These are phyloP conservation scores for Sisymbrium irio DNA, from an alignment of 345 rosid species.

Conservation along the genomic window DNA sequence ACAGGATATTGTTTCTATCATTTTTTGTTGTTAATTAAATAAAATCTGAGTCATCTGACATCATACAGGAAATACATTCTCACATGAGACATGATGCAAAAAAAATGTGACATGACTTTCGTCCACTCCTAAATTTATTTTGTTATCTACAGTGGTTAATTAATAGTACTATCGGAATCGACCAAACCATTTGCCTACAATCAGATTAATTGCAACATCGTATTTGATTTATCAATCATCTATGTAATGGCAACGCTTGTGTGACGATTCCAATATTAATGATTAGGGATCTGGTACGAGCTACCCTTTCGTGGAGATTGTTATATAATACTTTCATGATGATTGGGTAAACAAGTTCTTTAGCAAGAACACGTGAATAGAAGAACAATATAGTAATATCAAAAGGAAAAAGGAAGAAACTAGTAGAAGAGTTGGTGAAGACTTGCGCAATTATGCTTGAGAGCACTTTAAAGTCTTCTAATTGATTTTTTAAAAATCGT, in stretches of 20 bases:
- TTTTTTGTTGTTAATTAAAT: not conserved
- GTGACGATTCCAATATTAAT: not conserved
- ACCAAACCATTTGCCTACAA: not conserved
- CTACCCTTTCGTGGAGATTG: not conserved
- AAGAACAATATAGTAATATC: slow-evolving; percentile 12
- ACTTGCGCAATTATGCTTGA: not conserved
- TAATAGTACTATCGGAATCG: not conserved
- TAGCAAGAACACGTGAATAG: not conserved
- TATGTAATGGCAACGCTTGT: not conserved
- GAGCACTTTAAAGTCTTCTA: not conserved
- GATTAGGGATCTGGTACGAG: not conserved
- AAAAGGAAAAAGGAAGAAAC: not conserved
- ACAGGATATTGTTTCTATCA: not conserved
- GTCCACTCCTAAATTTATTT: not conserved
- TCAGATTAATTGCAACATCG: not conserved
- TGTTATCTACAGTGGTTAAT: not conserved
- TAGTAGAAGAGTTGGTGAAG: slow-evolving; percentile 21
- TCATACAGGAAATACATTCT: not conserved
- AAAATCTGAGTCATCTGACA: not conserved
- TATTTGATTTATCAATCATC: not conserved
- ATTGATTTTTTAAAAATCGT: not conserved
- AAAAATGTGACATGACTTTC: not conserved
- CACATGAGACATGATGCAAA: not conserved
- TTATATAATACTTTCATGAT: not conserved
- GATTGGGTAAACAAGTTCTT: not conserved